Evolutionary conservation across 768 basidiomycete genomes (phyloP).

Genomic region (Calocera cornea): DNA sequence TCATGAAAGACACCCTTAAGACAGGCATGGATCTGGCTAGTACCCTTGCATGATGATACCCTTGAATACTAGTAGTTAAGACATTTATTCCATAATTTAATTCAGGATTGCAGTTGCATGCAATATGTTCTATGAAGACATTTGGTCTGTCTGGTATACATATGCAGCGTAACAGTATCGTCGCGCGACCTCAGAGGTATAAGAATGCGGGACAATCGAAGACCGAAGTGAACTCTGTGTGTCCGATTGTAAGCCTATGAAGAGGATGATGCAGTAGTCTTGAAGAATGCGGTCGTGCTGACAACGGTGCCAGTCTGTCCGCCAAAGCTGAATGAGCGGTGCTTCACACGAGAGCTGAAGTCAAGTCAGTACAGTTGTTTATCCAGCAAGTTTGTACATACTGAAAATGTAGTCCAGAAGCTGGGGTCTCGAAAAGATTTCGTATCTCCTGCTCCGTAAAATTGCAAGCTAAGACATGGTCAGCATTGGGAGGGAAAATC

Average conservation of each 20-base stretch:
- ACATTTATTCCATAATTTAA: background rate
- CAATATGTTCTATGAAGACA: no score
- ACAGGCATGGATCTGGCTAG: conserved; percentile 26
- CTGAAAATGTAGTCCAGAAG: conserved; percentile 49
- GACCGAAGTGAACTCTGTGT: background rate
- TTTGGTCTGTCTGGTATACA: background rate
- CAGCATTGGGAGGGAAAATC: background rate
- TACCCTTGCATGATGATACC: background rate
- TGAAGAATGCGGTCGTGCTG: conserved; percentile 60
- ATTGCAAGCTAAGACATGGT: conserved; percentile 47
- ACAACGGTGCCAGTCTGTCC: conserved; percentile 60
- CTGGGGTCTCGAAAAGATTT: conserved; percentile 35
- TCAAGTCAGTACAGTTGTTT: background rate
- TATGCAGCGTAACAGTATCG: background rate
- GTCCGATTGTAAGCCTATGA: background rate
- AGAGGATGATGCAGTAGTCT: conserved; percentile 14
- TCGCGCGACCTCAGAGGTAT: no score
- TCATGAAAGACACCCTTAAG: conserved; percentile 58
- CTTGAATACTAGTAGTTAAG: background rate
- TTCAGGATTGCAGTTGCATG: background rate
- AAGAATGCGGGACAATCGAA: background rate
- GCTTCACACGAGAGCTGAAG: conserved; percentile 53
- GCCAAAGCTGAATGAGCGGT: conserved; percentile 61
- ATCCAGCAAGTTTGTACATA: conserved; percentile 25
- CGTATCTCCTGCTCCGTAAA: conserved; percentile 69